A percentile compares a stretch with the other conserved stretches of the same genome.
phyloP scores from a whole-genome alignment of 805 yeast genomes.

The Saccharomycopsis sp. region DNA sequence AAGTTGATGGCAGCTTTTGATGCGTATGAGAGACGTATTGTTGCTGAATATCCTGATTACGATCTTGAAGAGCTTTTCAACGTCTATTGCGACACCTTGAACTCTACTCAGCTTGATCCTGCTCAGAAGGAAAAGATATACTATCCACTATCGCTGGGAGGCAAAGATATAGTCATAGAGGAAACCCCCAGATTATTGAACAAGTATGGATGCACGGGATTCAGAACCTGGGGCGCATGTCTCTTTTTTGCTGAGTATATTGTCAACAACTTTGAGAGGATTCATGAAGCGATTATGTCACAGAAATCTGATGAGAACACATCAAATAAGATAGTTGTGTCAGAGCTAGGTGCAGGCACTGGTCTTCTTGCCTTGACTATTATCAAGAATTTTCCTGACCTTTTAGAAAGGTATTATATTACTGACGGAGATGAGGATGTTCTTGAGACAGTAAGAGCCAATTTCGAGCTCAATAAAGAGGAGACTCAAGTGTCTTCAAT shows the following conservation, averaged over 20 bases:
- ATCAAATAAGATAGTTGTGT: not conserved
- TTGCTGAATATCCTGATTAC: constrained; percentile 17
- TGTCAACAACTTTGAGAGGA: constrained; percentile 18
- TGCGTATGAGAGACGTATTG: not conserved
- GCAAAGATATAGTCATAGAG: constrained; percentile 31
- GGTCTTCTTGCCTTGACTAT: constrained; percentile 60
- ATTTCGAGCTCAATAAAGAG: constrained; percentile 40
- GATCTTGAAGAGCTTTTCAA: constrained; percentile 29
- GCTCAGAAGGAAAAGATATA: constrained; percentile 29
- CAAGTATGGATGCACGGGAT: constrained; percentile 80
- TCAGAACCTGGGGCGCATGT: constrained; percentile 93
- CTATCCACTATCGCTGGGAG: constrained; percentile 24
- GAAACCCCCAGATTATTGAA: constrained; percentile 63
- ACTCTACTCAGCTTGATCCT: constrained; percentile 25
- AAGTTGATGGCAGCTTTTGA: constrained; percentile 36
- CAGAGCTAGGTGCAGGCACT: constrained; percentile 85
- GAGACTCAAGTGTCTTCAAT: constrained; percentile 20
- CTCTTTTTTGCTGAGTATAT: constrained; percentile 54
- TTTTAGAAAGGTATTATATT: constrained; percentile 21
- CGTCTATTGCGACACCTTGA: constrained; percentile 27
- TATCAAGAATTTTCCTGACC: constrained; percentile 14
- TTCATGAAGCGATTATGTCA: not conserved
- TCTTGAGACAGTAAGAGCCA: constrained; percentile 40
- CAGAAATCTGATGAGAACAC: constrained; percentile 17
- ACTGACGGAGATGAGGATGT: constrained; percentile 60